These are phyloP conservation scores for Pyrus pyrifolia DNA, from an alignment of 306 rosid species.

Conservation along the genomic window DNA sequence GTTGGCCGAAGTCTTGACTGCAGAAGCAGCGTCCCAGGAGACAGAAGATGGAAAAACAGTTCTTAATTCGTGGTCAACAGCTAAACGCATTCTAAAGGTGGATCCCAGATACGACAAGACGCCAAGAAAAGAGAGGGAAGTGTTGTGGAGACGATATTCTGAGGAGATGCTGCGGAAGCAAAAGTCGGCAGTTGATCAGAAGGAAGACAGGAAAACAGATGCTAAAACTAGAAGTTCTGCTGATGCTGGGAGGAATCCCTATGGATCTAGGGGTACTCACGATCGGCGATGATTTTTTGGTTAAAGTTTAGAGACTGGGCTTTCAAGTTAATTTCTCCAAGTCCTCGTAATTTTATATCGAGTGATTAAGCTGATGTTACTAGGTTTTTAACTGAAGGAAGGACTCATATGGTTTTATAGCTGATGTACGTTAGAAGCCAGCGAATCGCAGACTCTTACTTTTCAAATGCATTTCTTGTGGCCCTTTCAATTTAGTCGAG, in stretches of 20 bases:
- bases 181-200: conserved; percentile 45
- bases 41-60: conserved; percentile 70
- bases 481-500: neutral
- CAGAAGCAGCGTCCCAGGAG: conserved; percentile 55
- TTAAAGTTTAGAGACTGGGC: neutral
- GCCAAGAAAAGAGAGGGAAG: conserved; percentile 77
- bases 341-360: neutral
- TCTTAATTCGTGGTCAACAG: conserved; percentile 85
- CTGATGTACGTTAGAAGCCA: no score
- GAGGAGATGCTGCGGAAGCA: conserved; percentile 69
- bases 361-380: neutral
- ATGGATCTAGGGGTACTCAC: conserved; percentile 42
- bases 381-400: no score
- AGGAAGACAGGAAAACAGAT: conserved; percentile 54
- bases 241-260: conserved; percentile 36
- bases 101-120: conserved; percentile 75
- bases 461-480: no score
- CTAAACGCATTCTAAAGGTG: conserved; percentile 60
- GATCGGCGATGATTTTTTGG: conserved; percentile 40
- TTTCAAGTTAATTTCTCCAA: neutral
- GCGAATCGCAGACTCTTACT: no score
- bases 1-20: conserved; percentile 60
- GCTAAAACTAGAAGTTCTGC: conserved; percentile 39
- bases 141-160: conserved; percentile 61
- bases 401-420: no score